Evolutionary conservation across 345 rosid species (phyloP).

Genomic region (Citrus sp.): DNA sequence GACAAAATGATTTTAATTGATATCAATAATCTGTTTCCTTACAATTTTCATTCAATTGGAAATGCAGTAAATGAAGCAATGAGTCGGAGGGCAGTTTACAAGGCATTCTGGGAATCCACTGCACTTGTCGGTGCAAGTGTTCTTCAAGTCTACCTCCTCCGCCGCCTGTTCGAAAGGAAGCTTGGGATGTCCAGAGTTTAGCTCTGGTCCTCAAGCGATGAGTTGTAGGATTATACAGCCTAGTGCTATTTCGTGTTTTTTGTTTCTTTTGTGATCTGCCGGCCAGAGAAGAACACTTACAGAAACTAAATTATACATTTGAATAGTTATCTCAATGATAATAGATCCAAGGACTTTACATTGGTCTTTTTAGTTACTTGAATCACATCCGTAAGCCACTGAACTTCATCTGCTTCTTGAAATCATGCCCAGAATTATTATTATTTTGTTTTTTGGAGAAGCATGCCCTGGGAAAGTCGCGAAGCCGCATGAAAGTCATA

Average conservation of each 20-base stretch:
- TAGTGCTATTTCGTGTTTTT: slow-evolving; percentile 1
- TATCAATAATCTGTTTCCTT: not conserved
- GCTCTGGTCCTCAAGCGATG: not conserved
- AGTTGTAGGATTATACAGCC: slow-evolving; percentile 2
- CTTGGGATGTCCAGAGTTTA: slow-evolving; percentile 63
- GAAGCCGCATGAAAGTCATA: not conserved
- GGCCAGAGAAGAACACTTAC: not conserved
- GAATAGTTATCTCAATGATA: not conserved
- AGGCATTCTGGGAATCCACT: slow-evolving; percentile 60
- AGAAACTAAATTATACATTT: slow-evolving; percentile 2
- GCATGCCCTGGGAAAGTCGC: not conserved
- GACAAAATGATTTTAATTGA: not conserved
- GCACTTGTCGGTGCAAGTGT: slow-evolving; percentile 57
- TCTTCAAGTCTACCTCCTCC: slow-evolving; percentile 69
- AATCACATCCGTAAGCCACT: too few species aligned
- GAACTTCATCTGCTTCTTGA: too few species aligned
- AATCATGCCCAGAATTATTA: not conserved
- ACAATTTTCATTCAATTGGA: slow-evolving; percentile 4
- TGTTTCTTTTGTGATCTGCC: not conserved
- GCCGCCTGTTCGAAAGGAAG: slow-evolving; percentile 63
- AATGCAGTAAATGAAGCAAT: slow-evolving; percentile 64
- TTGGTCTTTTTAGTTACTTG: not conserved
- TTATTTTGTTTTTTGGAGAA: too few species aligned
- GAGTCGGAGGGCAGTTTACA: slow-evolving; percentile 58
- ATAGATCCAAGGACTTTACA: not conserved